Percentiles rank a stretch among this genome's conserved stretches.
These are phyloP conservation scores for Pseudocercospora eumusae DNA, from an alignment of 2,329 filamentous ascomycete genomes.

Conservation along the genomic window DNA sequence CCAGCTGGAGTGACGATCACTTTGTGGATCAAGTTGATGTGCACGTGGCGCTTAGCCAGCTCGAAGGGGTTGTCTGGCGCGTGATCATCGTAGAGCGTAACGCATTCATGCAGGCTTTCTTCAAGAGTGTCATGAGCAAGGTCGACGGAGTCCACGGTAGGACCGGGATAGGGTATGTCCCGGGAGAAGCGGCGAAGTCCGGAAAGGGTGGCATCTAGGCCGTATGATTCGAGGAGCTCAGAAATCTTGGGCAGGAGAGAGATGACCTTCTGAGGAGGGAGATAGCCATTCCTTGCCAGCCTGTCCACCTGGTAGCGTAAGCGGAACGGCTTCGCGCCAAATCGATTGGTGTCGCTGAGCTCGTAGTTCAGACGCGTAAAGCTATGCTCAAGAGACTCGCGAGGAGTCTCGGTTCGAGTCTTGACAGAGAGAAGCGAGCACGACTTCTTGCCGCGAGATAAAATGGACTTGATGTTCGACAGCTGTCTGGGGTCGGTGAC, in stretches of 20 bases:
- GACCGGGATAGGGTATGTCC: constrained; percentile 56
- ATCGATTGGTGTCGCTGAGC: constrained; percentile 35
- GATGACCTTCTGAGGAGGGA: constrained; percentile 58
- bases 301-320: constrained; percentile 64
- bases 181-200: constrained; percentile 57
- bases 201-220: constrained; percentile 38
- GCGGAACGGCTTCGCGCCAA: constrained; percentile 51
- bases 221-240: constrained; percentile 33
- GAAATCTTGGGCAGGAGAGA: constrained; percentile 51
- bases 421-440: constrained; percentile 36
- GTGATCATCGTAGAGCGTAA: constrained; percentile 40
- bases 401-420: constrained; percentile 24
- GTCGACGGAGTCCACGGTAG: constrained; percentile 50
- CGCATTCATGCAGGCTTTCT: constrained; percentile 44
- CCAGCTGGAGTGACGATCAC: constrained; percentile 45
- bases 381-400: constrained; percentile 16
- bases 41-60: constrained; percentile 36
- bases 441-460: constrained; percentile 35
- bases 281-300: constrained; percentile 63
- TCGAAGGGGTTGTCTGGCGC: constrained; percentile 37
- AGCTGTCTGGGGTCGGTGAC: constrained; percentile 32
- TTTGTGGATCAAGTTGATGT: constrained; percentile 42
- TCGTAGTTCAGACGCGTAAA: constrained; percentile 40
- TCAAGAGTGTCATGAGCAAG: constrained; percentile 49
- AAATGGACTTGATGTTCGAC: constrained; percentile 27